Base-by-base conservation (phyloP, 805 yeast genomes). In the Schwanniomyces occidentalis region DNA sequence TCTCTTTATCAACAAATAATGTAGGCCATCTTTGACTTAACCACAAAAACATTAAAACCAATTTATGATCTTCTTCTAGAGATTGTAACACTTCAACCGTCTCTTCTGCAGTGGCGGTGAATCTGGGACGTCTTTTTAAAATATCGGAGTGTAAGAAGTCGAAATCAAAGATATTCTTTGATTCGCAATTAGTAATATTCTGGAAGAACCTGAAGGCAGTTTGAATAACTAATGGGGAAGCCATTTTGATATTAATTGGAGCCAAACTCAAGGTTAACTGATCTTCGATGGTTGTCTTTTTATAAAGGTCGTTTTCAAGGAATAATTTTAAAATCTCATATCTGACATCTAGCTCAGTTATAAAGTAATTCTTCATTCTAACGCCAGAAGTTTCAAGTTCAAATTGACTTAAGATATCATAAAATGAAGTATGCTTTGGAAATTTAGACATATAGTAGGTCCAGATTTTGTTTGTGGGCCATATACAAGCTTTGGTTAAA, bases 21-120 rank as follows among this genome's bases (percentile, higher is more conserved):
- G 82, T 78, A 1, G 97, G 95, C 67, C 83, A 91, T 50, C 97
- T 68, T 55, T 86, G 90, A 35, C 85, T 73, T 42, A 91, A 67
- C 99, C 99, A 91, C 52, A 87, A 65, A 52, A 78, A 91, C 5
- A 85, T 61, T 46, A 80, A 72, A 12, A 86, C 70, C 28, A 76
- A 63, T 44, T 78, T 78, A 61, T 89, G 95, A 39, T 83, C 63
- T 4, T 73, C 71, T 53, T 89, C 97, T 14, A 81, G 60, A 20
- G 54, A 30, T 16, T 52, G 52, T 25, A 62, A 46, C 4, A 44
- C 39, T 15, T 44, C 46, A 13, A 58, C 46, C 2, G 57, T 51
- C 12, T 45, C 39, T 10, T 44, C 52, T 3, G 46, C 34, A 5
- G 52, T 35, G 12, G 51, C 51, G 8, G 39, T 38, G n/a, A 40